Conservation (phyloP, 176 grass and related monocot species). For the Tillandsia fasciculata region DNA sequence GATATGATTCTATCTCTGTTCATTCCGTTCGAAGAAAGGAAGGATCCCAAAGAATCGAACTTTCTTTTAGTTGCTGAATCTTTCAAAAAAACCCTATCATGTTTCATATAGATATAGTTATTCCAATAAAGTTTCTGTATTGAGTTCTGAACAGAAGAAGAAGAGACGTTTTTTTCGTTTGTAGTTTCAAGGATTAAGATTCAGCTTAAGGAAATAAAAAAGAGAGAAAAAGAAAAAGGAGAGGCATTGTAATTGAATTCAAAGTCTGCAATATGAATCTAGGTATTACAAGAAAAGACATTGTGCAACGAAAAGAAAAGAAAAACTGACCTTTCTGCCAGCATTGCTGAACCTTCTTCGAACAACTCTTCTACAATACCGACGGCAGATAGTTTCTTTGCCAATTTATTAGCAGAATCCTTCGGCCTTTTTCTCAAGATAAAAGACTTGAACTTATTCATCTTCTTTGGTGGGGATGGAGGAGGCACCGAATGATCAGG, state of each 20-base stretch:
- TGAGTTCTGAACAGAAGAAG: not conserved
- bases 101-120: no score
- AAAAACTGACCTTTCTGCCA: conserved; percentile 64
- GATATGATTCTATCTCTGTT: no score
- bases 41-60: no score
- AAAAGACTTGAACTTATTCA: conserved; percentile 70
- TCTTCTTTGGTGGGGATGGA: conserved; percentile 67
- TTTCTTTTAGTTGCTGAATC: no score
- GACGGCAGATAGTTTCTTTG: conserved; percentile 57
- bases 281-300: not conserved
- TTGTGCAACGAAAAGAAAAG: not conserved
- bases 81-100: no score
- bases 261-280: not conserved
- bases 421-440: conserved; percentile 66
- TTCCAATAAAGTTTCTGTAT: not conserved
- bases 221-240: not conserved
- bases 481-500: conserved; percentile 49
- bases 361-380: conserved; percentile 76
- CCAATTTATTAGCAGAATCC: conserved; percentile 51
- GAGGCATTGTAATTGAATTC: not conserved
- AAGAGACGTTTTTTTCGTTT: not conserved
- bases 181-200: not conserved
- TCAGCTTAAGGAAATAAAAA: not conserved
- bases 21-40: no score
- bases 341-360: conserved; percentile 97